Evolutionary conservation across 495 filamentous ascomycete species (phyloP).

Genomic region (Xylaria telfairii): DNA sequence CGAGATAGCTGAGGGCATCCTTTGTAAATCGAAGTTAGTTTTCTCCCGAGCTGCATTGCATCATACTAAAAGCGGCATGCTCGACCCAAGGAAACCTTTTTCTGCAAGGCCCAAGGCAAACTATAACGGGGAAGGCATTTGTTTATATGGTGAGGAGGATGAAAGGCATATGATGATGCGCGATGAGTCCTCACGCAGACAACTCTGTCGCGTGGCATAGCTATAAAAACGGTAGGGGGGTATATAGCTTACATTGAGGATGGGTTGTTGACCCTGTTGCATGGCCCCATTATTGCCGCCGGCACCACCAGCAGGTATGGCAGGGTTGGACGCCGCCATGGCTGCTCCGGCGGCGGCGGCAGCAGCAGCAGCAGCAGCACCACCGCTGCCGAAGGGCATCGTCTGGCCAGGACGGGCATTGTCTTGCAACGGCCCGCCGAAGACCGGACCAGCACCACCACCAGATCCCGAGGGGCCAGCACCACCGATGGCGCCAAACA

Average conservation of each 20-base stretch:
- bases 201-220: background rate
- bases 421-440: conserved; percentile 58
- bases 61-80: background rate
- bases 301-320: conserved; percentile 39
- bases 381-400: conserved; percentile 46
- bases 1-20: conserved; percentile 97
- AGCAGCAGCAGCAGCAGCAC: conserved; percentile 18
- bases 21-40: conserved; percentile 46
- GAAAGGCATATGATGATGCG: background rate
- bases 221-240: background rate
- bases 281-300: conserved; percentile 45
- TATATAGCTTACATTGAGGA: conserved; percentile 72
- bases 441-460: conserved; percentile 44
- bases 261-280: conserved; percentile 90
- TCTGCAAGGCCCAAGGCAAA: background rate
- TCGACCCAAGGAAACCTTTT: background rate
- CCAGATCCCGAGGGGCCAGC: conserved; percentile 48
- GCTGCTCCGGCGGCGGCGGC: conserved; percentile 24
- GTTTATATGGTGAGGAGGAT: background rate
- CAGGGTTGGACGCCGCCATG: conserved; percentile 36
- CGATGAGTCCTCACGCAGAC: background rate
- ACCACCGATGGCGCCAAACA: conserved; percentile 60
- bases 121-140: background rate
- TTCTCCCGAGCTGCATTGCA: background rate
- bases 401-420: conserved; percentile 52